A percentile compares a stretch with the other conserved stretches of the same genome.
Conservation (phyloP, 306 rosid species). For the Cicer yamashitae region DNA sequence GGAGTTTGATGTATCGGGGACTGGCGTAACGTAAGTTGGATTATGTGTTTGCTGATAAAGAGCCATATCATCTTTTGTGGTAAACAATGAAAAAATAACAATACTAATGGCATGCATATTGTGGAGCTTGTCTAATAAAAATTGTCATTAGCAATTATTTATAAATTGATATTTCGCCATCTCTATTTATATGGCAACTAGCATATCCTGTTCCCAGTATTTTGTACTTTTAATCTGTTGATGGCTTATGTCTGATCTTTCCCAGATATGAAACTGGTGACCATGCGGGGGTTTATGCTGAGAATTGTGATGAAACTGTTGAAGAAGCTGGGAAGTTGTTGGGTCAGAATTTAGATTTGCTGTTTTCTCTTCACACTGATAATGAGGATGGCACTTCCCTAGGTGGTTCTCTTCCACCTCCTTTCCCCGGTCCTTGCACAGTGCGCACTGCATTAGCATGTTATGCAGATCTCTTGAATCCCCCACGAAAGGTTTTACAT, state of each 20-base stretch:
- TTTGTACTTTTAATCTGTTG: conserved; percentile 26
- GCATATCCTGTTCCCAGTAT: conserved; percentile 18
- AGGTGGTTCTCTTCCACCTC: conserved; percentile 83
- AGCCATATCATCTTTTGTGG: conserved; percentile 5
- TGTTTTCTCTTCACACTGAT: conserved; percentile 81
- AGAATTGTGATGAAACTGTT: conserved; percentile 76
- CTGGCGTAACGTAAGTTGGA: conserved; percentile 67
- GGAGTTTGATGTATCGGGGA: conserved; percentile 80
- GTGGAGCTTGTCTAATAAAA: neutral
- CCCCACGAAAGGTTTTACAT: conserved; percentile 82
- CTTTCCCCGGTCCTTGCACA: conserved; percentile 90
- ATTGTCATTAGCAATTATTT: conserved; percentile 21
- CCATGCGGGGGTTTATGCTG: conserved; percentile 92
- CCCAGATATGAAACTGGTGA: conserved; percentile 97
- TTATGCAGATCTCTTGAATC: conserved; percentile 85
- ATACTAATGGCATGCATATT: conserved; percentile 7
- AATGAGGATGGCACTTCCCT: conserved; percentile 82
- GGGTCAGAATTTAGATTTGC: conserved; percentile 72
- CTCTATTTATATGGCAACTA: conserved; percentile 6
- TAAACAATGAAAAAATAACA: conserved; percentile 19
- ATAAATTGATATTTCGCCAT: conserved; percentile 17
- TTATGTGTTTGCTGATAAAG: conserved; percentile 22
- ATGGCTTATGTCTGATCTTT: conserved; percentile 41
- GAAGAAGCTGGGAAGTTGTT: conserved; percentile 81
- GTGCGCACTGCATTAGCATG: conserved; percentile 72